Percentiles rank a stretch among this genome's conserved stretches.
Conservation (phyloP, 2,329 filamentous ascomycete species). For the Aschersonia sp. region DNA sequence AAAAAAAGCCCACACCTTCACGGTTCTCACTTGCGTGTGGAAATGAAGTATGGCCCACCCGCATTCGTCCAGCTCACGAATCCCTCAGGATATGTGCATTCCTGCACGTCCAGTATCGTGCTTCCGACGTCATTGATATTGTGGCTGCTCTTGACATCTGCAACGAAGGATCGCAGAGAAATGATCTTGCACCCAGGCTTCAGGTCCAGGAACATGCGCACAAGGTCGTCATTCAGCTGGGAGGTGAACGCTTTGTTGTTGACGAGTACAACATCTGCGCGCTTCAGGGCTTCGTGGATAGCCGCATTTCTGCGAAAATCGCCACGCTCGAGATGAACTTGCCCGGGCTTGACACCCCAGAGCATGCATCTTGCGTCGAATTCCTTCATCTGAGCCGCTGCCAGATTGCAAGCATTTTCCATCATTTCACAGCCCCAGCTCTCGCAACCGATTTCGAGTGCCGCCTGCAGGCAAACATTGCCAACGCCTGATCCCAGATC, state of each 20-base stretch:
- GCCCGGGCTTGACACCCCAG: constrained; percentile 74
- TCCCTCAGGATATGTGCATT: constrained; percentile 42
- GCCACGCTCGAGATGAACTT: constrained; percentile 65
- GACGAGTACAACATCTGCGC: constrained; percentile 88
- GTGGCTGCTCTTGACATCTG: constrained; percentile 59
- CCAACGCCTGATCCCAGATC: constrained; percentile 93
- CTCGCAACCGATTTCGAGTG: constrained; percentile 83
- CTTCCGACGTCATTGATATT: constrained; percentile 68
- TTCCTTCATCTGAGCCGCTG: constrained; percentile 65
- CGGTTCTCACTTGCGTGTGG: constrained; percentile 47
- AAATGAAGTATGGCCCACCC: constrained; percentile 76
- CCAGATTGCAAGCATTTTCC: constrained; percentile 74
- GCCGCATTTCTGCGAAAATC: constrained; percentile 65
- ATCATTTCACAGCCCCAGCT: constrained; percentile 97
- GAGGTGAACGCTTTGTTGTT: constrained; percentile 97
- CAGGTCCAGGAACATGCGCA: constrained; percentile 83
- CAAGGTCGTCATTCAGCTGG: constrained; percentile 67
- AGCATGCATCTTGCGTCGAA: constrained; percentile 74
- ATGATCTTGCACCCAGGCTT: constrained; percentile 84
- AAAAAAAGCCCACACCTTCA: not conserved
- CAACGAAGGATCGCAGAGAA: constrained; percentile 82
- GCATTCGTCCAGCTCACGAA: constrained; percentile 90
- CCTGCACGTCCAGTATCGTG: constrained; percentile 65
- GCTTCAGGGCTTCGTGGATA: constrained; percentile 60
- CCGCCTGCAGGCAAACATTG: constrained; percentile 88